Evolutionary conservation across 2,329 filamentous ascomycete genomes (phyloP).

Genomic region (Talaromyces piceae): DNA sequence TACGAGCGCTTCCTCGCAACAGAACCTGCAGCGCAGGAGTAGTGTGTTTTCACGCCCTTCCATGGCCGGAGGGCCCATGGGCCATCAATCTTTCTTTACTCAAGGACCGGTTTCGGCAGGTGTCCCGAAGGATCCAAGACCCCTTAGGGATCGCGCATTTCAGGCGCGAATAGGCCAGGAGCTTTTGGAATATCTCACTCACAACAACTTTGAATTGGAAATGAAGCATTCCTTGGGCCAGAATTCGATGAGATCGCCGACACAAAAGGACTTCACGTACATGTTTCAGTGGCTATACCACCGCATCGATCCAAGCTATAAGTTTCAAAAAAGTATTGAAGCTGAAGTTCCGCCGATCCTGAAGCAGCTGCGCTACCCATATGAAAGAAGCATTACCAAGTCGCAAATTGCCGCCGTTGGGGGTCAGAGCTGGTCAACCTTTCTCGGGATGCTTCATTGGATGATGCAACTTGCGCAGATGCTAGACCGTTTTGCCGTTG

Average conservation of each 20-base stretch:
- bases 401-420: slow-evolving; percentile 92
- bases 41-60: slow-evolving; percentile 77
- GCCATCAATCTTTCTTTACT: slow-evolving; percentile 90
- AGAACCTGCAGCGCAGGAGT: slow-evolving; percentile 57
- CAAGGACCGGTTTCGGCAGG: slow-evolving; percentile 74
- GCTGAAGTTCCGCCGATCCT: slow-evolving; percentile 88
- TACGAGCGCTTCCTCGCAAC: slow-evolving; percentile 48
- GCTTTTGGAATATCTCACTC: slow-evolving; percentile 80
- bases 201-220: slow-evolving; percentile 95
- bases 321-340: slow-evolving; percentile 90
- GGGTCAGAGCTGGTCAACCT: slow-evolving; percentile 94
- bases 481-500: slow-evolving; percentile 72
- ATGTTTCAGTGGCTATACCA: slow-evolving; percentile 99
- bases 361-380: slow-evolving; percentile 90
- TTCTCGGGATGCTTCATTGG: slow-evolving; percentile 91
- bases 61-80: slow-evolving; percentile 52
- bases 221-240: slow-evolving; percentile 91
- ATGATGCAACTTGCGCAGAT: slow-evolving; percentile 97
- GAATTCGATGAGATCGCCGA: slow-evolving; percentile 87
- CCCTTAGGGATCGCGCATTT: slow-evolving; percentile 71
- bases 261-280: slow-evolving; percentile 94
- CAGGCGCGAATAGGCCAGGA: slow-evolving; percentile 81
- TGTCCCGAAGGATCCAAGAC: slow-evolving; percentile 77
- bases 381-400: slow-evolving; percentile 91
- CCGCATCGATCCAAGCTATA: slow-evolving; percentile 87